These are phyloP conservation scores for Rhynchospora breviuscula DNA, from an alignment of 176 grass and related monocot genomes.

Conservation along the genomic window DNA sequence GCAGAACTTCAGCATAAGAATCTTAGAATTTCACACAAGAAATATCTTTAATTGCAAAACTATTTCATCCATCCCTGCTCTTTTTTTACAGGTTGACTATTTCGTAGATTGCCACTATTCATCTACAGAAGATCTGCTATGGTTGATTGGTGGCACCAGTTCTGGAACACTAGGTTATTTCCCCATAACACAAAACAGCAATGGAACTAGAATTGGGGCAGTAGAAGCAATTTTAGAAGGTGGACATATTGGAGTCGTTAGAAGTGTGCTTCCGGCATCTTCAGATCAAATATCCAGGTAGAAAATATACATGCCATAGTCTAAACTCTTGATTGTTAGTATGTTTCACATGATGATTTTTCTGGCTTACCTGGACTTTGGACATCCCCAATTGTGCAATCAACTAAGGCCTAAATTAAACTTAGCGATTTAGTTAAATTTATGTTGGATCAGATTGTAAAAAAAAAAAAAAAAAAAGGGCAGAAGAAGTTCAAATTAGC, in stretches of 20 bases:
- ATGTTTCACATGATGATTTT: neutral
- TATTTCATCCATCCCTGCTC: neutral
- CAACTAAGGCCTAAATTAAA: neutral
- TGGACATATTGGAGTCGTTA: conserved; percentile 69
- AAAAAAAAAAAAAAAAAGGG: no score
- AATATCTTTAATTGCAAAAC: neutral
- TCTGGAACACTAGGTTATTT: conserved; percentile 81
- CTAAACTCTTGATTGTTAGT: neutral
- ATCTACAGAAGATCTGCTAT: conserved; percentile 47
- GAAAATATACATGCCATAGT: neutral
- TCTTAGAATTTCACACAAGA: neutral
- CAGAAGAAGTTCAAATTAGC: neutral
- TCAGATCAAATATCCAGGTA: conserved; percentile 15
- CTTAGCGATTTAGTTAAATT: neutral
- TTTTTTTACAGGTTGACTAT: conserved; percentile 65
- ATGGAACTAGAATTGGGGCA: conserved; percentile 23
- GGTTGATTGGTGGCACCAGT: conserved; percentile 62
- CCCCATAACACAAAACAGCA: conserved; percentile 36
- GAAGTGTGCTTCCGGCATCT: conserved; percentile 48
- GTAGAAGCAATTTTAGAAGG: conserved; percentile 75
- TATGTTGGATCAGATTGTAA: no score
- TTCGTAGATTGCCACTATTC: conserved; percentile 95
- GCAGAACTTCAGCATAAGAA: neutral
- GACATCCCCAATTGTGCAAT: neutral
- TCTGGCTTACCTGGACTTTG: neutral